These are phyloP conservation scores for Salix exigua DNA, from an alignment of 345 rosid species.

Conservation along the genomic window DNA sequence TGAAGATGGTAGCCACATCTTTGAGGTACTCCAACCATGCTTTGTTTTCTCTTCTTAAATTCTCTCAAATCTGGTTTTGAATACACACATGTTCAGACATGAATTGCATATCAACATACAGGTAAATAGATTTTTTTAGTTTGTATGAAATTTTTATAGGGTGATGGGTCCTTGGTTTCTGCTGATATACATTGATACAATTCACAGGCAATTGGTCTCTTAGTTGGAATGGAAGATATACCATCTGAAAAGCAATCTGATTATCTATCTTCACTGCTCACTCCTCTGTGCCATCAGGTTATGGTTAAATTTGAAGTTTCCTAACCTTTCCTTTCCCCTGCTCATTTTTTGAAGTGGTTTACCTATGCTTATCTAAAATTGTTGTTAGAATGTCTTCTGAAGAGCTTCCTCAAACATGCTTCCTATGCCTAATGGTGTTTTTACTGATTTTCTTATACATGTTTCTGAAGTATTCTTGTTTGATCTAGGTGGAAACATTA, in stretches of 20 bases:
- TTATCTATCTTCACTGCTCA: constrained; percentile 79
- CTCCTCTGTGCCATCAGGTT: constrained; percentile 93
- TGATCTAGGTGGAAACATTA: constrained; percentile 59
- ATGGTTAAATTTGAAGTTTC: constrained; percentile 1
- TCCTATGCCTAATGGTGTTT: background rate
- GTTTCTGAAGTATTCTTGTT: constrained; percentile 22
- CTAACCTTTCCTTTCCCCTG: background rate
- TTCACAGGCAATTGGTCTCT: constrained; percentile 77
- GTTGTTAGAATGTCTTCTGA: background rate
- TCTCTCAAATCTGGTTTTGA: background rate
- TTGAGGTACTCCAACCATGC: constrained; percentile 53
- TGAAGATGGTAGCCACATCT: constrained; percentile 87
- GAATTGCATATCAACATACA: background rate
- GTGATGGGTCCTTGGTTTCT: background rate
- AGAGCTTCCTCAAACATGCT: background rate
- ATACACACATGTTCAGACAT: background rate
- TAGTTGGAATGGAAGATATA: constrained; percentile 90
- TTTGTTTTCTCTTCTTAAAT: background rate
- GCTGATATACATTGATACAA: constrained; percentile 2
- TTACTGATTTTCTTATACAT: background rate
- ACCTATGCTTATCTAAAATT: background rate
- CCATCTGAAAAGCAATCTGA: constrained; percentile 79
- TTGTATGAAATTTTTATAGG: background rate
- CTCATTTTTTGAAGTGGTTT: background rate
- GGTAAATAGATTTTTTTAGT: background rate